These are phyloP conservation scores for Neospermospora avenae DNA, from an alignment of 2,329 filamentous ascomycete species.

Conservation along the genomic window DNA sequence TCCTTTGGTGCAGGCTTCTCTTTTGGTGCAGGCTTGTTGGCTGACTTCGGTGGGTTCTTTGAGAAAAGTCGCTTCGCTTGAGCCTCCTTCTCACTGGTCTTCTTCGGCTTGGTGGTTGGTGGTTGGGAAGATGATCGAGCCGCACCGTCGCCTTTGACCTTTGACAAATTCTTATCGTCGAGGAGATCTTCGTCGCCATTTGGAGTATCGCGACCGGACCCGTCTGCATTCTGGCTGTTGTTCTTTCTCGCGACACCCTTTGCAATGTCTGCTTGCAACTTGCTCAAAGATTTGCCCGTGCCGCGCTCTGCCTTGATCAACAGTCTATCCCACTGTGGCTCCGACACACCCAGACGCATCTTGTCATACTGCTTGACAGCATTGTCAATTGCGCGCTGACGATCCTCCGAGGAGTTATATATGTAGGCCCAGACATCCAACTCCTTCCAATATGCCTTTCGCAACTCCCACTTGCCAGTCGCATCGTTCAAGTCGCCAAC, in stretches of 20 bases:
- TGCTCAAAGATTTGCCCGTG: conserved; percentile 59
- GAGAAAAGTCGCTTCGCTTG: conserved; percentile 55
- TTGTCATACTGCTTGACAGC: conserved; percentile 59
- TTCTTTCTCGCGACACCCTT: conserved; percentile 45
- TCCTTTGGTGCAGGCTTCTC: conserved; percentile 6
- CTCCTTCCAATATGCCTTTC: conserved; percentile 59
- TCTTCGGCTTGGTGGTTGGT: conserved; percentile 53
- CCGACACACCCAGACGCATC: conserved; percentile 51
- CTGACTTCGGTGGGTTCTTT: conserved; percentile 22
- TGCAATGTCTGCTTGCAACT: conserved; percentile 54
- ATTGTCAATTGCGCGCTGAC: conserved; percentile 59
- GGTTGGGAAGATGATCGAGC: conserved; percentile 50
- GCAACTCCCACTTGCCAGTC: conserved; percentile 52
- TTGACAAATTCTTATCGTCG: conserved; percentile 35
- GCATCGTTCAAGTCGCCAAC: conserved; percentile 51
- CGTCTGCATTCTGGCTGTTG: conserved; percentile 49
- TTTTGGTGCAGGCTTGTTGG: conserved; percentile 17
- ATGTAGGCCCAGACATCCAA: conserved; percentile 62
- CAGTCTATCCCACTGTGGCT: conserved; percentile 60
- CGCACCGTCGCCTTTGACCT: conserved; percentile 42
- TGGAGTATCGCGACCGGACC: conserved; percentile 40
- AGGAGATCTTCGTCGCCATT: conserved; percentile 39
- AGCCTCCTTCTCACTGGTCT: conserved; percentile 49
- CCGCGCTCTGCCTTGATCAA: conserved; percentile 55
- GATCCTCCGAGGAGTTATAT: conserved; percentile 51